These are phyloP conservation scores for Ceratobasidium sp. DNA, from an alignment of 1,284 basidiomycete genomes.

Conservation along the genomic window DNA sequence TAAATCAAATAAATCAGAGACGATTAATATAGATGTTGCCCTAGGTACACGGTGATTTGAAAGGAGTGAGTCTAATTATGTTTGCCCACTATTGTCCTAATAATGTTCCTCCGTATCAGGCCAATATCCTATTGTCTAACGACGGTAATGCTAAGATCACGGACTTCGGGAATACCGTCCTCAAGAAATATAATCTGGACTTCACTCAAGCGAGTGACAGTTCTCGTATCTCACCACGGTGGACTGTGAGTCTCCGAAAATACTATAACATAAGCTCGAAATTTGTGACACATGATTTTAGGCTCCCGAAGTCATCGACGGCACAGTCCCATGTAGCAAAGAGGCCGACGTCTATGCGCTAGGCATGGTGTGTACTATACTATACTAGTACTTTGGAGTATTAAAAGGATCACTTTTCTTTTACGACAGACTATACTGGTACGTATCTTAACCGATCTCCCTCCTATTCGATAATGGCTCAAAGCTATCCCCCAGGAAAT, in stretches of 20 bases:
- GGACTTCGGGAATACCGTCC: constrained; percentile 20
- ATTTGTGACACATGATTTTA: background rate
- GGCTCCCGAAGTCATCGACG: constrained; percentile 27
- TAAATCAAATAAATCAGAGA: background rate
- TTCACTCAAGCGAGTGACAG: constrained; percentile 6
- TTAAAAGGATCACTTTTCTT: background rate
- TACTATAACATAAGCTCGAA: background rate
- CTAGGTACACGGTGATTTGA: constrained; percentile 40
- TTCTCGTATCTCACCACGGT: background rate
- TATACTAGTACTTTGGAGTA: too few relatives aligned
- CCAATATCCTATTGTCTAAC: constrained; percentile 32
- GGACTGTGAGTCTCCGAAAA: constrained; percentile 28
- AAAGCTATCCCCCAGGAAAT: background rate
- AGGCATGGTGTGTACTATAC: constrained; percentile 28
- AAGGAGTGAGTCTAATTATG: constrained; percentile 36
- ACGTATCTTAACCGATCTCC: background rate
- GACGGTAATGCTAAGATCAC: constrained; percentile 14
- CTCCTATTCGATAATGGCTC: too few relatives aligned
- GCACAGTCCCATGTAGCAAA: background rate
- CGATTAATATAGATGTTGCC: too few relatives aligned
- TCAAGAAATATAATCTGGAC: background rate
- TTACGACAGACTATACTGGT: constrained; percentile 12
- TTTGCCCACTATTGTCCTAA: too few relatives aligned
- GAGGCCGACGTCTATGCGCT: constrained; percentile 29
- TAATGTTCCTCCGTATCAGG: background rate